Base-by-base conservation (phyloP, 73 alveolate genomes). In the Loxodes magnus region DNA sequence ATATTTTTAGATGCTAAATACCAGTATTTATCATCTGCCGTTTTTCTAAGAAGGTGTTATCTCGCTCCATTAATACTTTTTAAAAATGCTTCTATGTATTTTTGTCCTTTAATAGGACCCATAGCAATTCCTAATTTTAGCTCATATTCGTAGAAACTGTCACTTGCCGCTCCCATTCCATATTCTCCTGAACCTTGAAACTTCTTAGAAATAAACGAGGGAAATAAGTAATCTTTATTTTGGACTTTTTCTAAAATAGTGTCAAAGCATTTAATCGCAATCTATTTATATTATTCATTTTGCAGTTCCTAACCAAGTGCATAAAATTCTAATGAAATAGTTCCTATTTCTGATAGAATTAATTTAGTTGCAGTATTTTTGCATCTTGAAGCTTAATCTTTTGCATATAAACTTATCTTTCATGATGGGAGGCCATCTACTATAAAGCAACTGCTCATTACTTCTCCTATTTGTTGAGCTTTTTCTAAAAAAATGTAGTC, bases 141-240 rank as follows among this genome's bases (percentile, higher is more conserved):
- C 35, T 25, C 15, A 24, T 46, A 46, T 46, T 46, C 59, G 17
- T 46, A 46, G 17, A 46, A 46, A 19, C 59, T 46, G 2, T 46
- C 59, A 37, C 51, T 41, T 9, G 14, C 59, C 7, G 35, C 59
- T 1, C 43, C 59, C 9, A 46, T 41, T 46, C 43, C 22, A 25
- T 10, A 46, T 21, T 7, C 2, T 1, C 10, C 21, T n/a, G 7
- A n/a, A 24, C n/a, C n/a, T 12, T 12, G 10, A 6, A 9, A 10
- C 15, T 46, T 24, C 5, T 10, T 10, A 5, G 16, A 10, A 24
- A 46, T 46, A 14, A 12, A 6, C n/a, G 22, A 25, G 6, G 59
- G 59, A 10, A 21, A 21, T 12, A 46, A 10, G 6, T 25, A 16
- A 5, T 12, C 19, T 39, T 39, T 19, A 10, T n/a, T n/a, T n/a